phyloP scores from a whole-genome alignment of 768 basidiomycete species.

The Hemileccinum impolitum region DNA sequence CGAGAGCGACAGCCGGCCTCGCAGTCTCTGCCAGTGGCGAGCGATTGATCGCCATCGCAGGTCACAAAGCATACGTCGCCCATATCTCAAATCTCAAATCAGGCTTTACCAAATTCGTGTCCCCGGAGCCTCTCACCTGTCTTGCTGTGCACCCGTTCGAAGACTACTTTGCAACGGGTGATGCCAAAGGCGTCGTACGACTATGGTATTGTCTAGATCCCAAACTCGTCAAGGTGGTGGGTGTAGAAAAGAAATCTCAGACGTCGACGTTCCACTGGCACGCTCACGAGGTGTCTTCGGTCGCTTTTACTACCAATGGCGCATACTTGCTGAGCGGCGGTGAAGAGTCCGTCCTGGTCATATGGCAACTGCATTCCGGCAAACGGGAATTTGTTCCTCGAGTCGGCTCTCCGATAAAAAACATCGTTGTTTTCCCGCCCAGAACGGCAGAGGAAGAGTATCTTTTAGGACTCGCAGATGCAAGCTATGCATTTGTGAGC shows the following conservation, averaged over 20 bases:
- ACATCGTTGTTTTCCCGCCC: conserved; percentile 56
- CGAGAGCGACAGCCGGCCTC: conserved; percentile 57
- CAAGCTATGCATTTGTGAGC: conserved; percentile 72
- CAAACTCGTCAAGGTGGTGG: conserved; percentile 46
- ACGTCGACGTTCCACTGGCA: conserved; percentile 95
- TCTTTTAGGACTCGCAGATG: conserved; percentile 77
- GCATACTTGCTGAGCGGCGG: conserved; percentile 92
- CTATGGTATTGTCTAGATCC: conserved; percentile 91
- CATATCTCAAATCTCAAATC: conserved; percentile 50
- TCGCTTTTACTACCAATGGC: conserved; percentile 87
- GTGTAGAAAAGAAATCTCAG: conserved; percentile 76
- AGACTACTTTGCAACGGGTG: conserved; percentile 95
- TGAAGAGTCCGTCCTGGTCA: conserved; percentile 93
- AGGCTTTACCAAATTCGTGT: conserved; percentile 81
- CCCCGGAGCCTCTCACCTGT: conserved; percentile 76
- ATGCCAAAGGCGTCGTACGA: conserved; percentile 77
- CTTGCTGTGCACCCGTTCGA: conserved; percentile 85
- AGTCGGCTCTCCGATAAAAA: conserved; percentile 81
- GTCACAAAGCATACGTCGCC: conserved; percentile 76
- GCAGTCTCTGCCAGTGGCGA: conserved; percentile 71
- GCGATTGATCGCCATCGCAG: conserved; percentile 74
- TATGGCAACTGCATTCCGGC: conserved; percentile 91
- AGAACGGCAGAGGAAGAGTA: conserved; percentile 74
- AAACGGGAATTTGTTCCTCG: conserved; percentile 92
- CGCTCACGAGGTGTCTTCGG: conserved; percentile 84